These are phyloP conservation scores for Lactifluus hygrophoroides DNA, from an alignment of 768 basidiomycete genomes.

Conservation along the genomic window DNA sequence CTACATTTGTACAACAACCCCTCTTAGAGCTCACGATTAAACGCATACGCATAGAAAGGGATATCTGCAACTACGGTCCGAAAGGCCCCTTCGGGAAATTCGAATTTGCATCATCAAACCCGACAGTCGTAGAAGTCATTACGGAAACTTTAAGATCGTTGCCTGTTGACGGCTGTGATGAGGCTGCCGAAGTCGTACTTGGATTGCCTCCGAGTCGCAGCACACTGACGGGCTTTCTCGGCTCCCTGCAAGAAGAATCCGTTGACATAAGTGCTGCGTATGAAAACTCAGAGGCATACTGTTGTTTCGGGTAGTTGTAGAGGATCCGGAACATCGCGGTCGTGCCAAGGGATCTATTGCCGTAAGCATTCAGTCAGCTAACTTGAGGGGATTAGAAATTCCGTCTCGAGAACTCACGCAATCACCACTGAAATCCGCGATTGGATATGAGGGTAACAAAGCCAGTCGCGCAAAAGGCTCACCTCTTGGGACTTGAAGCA, in stretches of 20 bases:
- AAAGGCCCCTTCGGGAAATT: not conserved
- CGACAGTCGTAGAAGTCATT: not conserved
- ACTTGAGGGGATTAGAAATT: not conserved
- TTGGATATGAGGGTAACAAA: not conserved
- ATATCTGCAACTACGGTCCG: not conserved
- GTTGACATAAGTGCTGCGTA: not conserved
- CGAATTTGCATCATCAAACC: not conserved
- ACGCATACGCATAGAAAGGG: not conserved
- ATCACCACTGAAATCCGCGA: conserved; percentile 1
- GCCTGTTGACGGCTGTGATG: not conserved
- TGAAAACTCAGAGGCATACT: not conserved
- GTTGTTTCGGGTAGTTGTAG: not conserved
- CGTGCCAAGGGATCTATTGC: not conserved
- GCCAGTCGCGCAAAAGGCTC: not conserved
- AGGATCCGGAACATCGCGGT: not conserved
- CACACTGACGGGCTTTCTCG: not conserved
- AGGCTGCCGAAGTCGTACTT: not conserved
- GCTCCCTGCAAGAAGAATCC: not conserved
- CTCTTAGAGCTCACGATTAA: too few species aligned
- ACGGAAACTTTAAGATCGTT: not conserved
- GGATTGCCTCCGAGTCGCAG: not conserved
- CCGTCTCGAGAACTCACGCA: not conserved
- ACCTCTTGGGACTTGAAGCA: conserved; percentile 9
- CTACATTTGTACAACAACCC: too few species aligned
- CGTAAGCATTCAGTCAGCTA: not conserved